Percentiles rank a stretch among this genome's conserved stretches.
Evolutionary conservation across 257 asterid species (phyloP).

Genomic region (Scutellaria baicalensis): DNA sequence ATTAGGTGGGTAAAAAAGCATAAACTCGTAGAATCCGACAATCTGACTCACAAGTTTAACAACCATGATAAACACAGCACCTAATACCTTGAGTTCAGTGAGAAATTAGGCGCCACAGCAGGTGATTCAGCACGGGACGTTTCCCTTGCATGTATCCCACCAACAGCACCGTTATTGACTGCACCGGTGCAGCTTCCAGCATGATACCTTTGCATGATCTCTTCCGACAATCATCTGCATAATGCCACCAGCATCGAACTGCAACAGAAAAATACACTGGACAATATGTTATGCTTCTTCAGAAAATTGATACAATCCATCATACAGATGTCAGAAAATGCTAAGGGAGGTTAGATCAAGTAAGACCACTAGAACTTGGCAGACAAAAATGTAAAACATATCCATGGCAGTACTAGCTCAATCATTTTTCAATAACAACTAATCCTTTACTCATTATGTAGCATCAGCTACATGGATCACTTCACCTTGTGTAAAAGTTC

Average conservation of each 20-base stretch:
- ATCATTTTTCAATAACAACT: too few species aligned
- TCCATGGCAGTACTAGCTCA: too few species aligned
- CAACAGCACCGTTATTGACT: slow-evolving; percentile 68
- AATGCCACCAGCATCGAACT: slow-evolving; percentile 92
- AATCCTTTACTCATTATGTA: too few species aligned
- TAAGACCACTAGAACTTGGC: too few species aligned
- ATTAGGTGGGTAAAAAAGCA: too few species aligned
- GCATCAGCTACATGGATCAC: too few species aligned
- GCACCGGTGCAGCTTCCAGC: slow-evolving; percentile 93
- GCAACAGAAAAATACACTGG: slow-evolving; percentile 20
- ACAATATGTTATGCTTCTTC: slow-evolving; percentile 16
- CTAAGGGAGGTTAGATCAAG: too few species aligned
- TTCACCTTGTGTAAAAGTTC: too few species aligned
- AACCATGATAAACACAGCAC: slow-evolving; percentile 1
- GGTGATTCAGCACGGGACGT: slow-evolving; percentile 67
- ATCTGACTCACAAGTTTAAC: background rate
- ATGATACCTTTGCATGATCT: slow-evolving; percentile 96
- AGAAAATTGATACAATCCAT: background rate
- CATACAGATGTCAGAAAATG: background rate
- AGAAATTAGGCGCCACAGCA: slow-evolving; percentile 50
- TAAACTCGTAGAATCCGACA: too few species aligned
- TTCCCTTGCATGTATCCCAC: slow-evolving; percentile 80
- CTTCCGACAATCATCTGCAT: slow-evolving; percentile 90
- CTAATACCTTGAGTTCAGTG: slow-evolving; percentile 67
- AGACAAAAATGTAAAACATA: too few species aligned